Conservation (phyloP, 2,329 filamentous ascomycete genomes). For the Trichoderma guizhouense region DNA sequence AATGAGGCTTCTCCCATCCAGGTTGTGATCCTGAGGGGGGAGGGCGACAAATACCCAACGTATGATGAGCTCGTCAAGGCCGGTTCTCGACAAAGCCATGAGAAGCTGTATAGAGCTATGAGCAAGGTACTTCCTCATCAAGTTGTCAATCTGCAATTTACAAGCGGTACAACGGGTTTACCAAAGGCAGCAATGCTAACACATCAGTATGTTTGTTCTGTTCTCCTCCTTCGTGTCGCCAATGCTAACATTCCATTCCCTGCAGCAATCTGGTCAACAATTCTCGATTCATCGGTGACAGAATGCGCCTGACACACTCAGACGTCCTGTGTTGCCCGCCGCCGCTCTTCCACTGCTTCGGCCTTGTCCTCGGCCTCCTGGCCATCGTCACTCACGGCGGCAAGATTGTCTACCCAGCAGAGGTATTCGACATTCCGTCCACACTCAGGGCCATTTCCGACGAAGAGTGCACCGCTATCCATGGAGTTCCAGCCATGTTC, state of each 20-base stretch:
- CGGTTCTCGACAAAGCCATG: constrained; percentile 47
- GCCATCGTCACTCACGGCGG: constrained; percentile 70
- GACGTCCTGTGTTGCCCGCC: constrained; percentile 78
- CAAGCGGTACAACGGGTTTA: constrained; percentile 68
- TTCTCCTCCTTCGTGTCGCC: too few relatives aligned
- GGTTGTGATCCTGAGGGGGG: constrained; percentile 60
- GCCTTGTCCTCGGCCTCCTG: constrained; percentile 72
- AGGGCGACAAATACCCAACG: constrained; percentile 52
- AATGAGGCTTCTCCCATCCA: constrained; percentile 44
- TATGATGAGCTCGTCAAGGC: constrained; percentile 57
- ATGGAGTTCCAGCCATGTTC: constrained; percentile 84
- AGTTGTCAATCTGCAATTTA: constrained; percentile 73
- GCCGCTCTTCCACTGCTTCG: constrained; percentile 83
- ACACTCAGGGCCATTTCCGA: constrained; percentile 64
- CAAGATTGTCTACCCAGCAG: constrained; percentile 72
- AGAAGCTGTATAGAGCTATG: constrained; percentile 51
- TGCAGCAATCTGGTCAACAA: constrained; percentile 60
- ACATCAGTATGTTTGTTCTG: constrained; percentile 59
- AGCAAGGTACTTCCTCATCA: constrained; percentile 59
- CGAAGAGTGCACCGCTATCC: constrained; percentile 69
- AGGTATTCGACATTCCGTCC: constrained; percentile 67
- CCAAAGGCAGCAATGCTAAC: constrained; percentile 75
- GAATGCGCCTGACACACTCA: constrained; percentile 63
- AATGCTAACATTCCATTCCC: background rate
- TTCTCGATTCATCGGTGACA: constrained; percentile 67